Base-by-base conservation (phyloP, 257 asterid genomes). In the Rehmannia glutinosa region DNA sequence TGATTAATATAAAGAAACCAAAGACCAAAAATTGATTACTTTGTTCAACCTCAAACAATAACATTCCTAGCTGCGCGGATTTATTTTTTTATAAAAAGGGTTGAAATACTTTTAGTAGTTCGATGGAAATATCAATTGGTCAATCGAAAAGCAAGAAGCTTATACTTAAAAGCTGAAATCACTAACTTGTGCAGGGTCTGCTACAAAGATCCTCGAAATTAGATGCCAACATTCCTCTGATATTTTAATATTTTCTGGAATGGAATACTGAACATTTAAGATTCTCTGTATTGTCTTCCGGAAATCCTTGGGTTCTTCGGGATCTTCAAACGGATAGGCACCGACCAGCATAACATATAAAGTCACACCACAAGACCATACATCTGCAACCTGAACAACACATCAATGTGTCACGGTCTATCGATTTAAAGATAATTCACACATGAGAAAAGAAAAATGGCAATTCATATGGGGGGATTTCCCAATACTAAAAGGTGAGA, bases 281-380 rank as follows among this genome's bases (percentile, higher is more conserved):
- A 86, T 86, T 64, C 91, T 88, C 82, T 88, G 90, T 20, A 91
- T 91, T 7, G 97, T 88, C 81, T 78, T 86, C 64, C 93, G 80
- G 61, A 84, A 88, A 77, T 88, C 92, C 78, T 79, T 86, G 47
- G 96, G 96, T 64, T 88, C 92, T 39, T 80, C 81, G 17, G 96
- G 97, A 79, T 91, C 97, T 79, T 88, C 97, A 74, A 91, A 91
- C 10, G 97, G 96, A 73, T 91, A 91, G 5, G 91, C 78, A 68
- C 97, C 97, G 28, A 84, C 89, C 59, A 91, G 77, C 97, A 91
- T 91, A 64, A 91, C 97, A 57, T 86, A 91, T 35, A 91, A 74
- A 10, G 97, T 91, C 69, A 91, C 97, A 7, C 96, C 97, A 72
- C 95, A 91, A 0, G 97, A 91, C 97, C 97, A 91, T 9, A 88